Conservation (phyloP, 257 asterid species). For the Nicotiana sylvestris region DNA sequence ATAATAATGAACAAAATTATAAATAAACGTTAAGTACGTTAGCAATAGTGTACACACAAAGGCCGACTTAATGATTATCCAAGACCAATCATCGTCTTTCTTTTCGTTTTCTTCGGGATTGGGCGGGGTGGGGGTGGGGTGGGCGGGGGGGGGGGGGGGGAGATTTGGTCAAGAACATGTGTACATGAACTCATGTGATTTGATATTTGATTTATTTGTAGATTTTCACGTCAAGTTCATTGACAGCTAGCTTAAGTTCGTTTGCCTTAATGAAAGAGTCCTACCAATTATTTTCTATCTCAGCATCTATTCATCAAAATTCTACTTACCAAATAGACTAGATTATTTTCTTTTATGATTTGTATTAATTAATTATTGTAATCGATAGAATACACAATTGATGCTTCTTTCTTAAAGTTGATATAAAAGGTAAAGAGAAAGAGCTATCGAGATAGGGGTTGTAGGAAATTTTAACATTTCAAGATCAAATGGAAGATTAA, state of each 20-base stretch:
- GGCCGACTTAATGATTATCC: background rate
- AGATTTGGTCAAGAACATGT: background rate
- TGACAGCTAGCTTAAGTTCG: background rate
- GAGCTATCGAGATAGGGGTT: too few relatives aligned
- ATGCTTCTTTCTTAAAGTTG: too few relatives aligned
- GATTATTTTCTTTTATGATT: background rate
- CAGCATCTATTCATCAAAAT: background rate
- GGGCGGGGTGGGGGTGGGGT: too few relatives aligned
- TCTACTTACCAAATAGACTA: background rate
- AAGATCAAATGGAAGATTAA: too few relatives aligned
- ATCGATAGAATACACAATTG: too few relatives aligned
- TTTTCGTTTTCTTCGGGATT: background rate
- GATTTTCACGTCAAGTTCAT: constrained; percentile 1
- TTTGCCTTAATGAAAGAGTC: background rate
- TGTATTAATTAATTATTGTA: too few relatives aligned
- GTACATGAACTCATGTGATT: background rate
- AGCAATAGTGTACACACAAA: too few relatives aligned
- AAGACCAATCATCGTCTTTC: background rate
- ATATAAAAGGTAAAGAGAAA: too few relatives aligned
- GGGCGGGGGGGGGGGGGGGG: too few relatives aligned
- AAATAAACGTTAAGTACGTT: background rate
- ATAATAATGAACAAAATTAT: background rate
- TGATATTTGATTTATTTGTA: background rate
- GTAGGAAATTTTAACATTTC: too few relatives aligned
- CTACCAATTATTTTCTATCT: background rate